Base-by-base conservation (phyloP, 2,329 filamentous ascomycete genomes). In the Ceratocystis diversiconidia region DNA sequence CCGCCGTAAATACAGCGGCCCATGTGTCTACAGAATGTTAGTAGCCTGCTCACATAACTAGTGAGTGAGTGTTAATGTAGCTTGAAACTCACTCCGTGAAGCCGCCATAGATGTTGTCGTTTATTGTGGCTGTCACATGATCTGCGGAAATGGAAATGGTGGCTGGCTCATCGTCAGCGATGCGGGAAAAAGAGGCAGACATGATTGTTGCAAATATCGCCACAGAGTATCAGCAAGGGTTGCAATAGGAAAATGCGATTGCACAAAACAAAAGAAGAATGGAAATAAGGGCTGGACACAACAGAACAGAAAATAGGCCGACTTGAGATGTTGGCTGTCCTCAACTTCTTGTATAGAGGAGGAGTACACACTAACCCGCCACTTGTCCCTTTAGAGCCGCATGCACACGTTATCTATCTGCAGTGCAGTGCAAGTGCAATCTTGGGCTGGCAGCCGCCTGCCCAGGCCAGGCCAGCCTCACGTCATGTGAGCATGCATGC, bases 1-100 rank as follows among this genome's bases (percentile, higher is more conserved):
- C 90, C 89, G 69, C 88, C 88, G 73, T 94, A 92, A 72, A 94
- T 91, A 78, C 89, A 94, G 68, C 89, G 84, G 71, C 89, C 89
- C 89, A 94, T 94, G 75, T 94, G 90, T 71, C 87, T 90, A 15
- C 41, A 15, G 64, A 60, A 30, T 7, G 32, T 63, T 28, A 60
- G 46, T 32, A n/a, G 22, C 3, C 6, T 63, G 55, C 6, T 17
- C 19, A 30, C 25, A 5, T 36, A 52, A 10, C 3, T 6, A 4
- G 28, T 3, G 28, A 32, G 25, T 8, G 2, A 60, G 22, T 30
- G 2, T 10, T 12, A 4, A 41, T 41, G 36, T 5, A 41, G 36
- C 36, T 3, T 17, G 48, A 50, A 30, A 74, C 83, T 75, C 77
- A 89, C 88, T 94, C 89, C 67, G 86, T 90, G 75, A 94, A 94